phyloP scores from a whole-genome alignment of 1,284 basidiomycete genomes.

The Trichosporon faecale region DNA sequence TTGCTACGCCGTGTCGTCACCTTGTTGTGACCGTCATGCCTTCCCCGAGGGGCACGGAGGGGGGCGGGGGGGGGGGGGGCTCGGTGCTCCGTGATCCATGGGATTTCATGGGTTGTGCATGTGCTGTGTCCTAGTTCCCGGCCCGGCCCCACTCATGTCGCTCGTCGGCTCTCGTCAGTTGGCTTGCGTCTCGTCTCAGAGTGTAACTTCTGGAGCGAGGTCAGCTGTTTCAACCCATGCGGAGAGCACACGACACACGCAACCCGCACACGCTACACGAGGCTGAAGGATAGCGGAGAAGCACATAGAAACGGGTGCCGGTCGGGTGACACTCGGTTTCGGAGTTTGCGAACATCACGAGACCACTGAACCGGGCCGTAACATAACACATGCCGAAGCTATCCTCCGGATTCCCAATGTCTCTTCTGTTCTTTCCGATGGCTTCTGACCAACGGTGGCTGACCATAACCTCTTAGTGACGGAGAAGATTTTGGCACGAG shows the following conservation, averaged over 20 bases:
- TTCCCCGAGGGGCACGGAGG: constrained; percentile 1
- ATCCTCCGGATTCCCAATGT: no score
- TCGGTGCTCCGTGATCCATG: no score
- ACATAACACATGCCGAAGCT: background rate
- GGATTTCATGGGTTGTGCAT: no score
- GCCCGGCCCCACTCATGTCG: background rate
- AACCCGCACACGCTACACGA: background rate
- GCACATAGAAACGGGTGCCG: background rate
- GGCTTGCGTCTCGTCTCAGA: background rate
- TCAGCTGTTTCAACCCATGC: background rate
- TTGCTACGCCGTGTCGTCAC: background rate
- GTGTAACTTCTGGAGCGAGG: background rate
- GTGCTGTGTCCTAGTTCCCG: background rate
- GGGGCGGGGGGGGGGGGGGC: no score
- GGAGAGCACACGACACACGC: no score
- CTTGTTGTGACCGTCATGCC: background rate
- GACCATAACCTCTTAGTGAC: constrained; percentile 65
- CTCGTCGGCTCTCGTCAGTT: background rate
- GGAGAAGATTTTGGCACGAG: constrained; percentile 84
- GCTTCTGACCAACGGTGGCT: background rate
- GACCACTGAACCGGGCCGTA: background rate
- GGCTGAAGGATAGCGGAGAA: background rate
- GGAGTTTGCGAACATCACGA: background rate
- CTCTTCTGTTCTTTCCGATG: background rate
- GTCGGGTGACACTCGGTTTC: background rate